Evolutionary conservation across 208 protist genomes (phyloP).

Genomic region (Crithidia mellificae): DNA sequence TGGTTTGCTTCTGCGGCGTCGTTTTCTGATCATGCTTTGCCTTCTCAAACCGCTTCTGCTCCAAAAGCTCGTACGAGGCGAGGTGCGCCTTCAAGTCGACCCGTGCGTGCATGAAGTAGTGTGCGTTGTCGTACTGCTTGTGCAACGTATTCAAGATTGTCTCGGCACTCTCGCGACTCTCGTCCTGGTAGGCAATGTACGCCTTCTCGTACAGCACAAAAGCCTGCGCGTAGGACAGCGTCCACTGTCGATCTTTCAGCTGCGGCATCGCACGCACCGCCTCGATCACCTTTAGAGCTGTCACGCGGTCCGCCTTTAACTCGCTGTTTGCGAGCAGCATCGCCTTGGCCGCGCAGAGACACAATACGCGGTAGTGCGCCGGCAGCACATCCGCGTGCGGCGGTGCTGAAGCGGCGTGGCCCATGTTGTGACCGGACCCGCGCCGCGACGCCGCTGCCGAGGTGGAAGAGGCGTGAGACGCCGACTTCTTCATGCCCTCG

Average conservation of each 20-base stretch:
- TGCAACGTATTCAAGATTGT: conserved; percentile 32
- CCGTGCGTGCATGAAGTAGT: conserved; percentile 44
- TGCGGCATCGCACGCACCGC: conserved; percentile 33
- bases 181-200: conserved; percentile 33
- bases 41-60: conserved; percentile 12
- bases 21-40: conserved; percentile 3
- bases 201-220: conserved; percentile 45
- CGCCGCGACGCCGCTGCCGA: background rate
- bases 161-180: conserved; percentile 19
- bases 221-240: conserved; percentile 44
- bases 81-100: conserved; percentile 42
- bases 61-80: conserved; percentile 29
- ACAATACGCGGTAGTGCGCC: conserved; percentile 32
- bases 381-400: background rate
- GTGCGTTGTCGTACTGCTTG: conserved; percentile 43
- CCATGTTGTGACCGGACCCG: background rate
- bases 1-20: too few relatives aligned
- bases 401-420: background rate
- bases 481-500: background rate
- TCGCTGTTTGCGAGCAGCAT: conserved; percentile 44
- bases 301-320: conserved; percentile 9
- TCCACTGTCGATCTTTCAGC: conserved; percentile 47
- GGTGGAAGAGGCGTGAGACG: background rate
- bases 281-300: conserved; percentile 22
- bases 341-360: conserved; percentile 26